Percentiles rank a stretch among this genome's conserved stretches.
Conservation (phyloP, 2,329 filamentous ascomycete genomes). For the Zalaria sp. region DNA sequence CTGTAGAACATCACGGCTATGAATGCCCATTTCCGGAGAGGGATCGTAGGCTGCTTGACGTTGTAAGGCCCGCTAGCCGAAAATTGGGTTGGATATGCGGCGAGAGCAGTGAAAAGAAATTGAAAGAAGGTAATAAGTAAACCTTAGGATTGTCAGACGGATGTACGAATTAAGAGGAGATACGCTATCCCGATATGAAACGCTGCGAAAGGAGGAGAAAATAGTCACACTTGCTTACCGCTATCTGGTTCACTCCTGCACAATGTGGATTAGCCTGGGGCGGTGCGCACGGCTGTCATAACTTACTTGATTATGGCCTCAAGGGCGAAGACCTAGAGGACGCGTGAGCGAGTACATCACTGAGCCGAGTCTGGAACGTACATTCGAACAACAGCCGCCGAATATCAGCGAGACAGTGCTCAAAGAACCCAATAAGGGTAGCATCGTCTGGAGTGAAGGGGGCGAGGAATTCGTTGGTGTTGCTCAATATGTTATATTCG, state of each 20-base stretch:
- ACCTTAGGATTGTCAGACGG: constrained; percentile 31
- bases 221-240: constrained; percentile 37
- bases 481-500: no score
- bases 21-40: constrained; percentile 68
- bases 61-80: constrained; percentile 51
- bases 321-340: constrained; percentile 69
- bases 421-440: neutral
- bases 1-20: constrained; percentile 85
- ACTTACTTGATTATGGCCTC: constrained; percentile 88
- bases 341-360: constrained; percentile 7
- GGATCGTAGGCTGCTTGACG: constrained; percentile 64
- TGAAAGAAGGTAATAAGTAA: constrained; percentile 43
- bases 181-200: neutral
- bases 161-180: neutral
- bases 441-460: no score
- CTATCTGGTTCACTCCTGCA: constrained; percentile 66
- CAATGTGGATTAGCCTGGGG: constrained; percentile 11
- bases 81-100: constrained; percentile 30
- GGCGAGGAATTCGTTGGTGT: no score
- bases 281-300: constrained; percentile 1
- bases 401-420: constrained; percentile 76
- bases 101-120: constrained; percentile 49
- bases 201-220: neutral
- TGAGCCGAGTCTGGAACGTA: constrained; percentile 29
- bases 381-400: constrained; percentile 89